Conservation (phyloP, 2,329 filamentous ascomycete species). For the Myriosclerotinia duriaeana region DNA sequence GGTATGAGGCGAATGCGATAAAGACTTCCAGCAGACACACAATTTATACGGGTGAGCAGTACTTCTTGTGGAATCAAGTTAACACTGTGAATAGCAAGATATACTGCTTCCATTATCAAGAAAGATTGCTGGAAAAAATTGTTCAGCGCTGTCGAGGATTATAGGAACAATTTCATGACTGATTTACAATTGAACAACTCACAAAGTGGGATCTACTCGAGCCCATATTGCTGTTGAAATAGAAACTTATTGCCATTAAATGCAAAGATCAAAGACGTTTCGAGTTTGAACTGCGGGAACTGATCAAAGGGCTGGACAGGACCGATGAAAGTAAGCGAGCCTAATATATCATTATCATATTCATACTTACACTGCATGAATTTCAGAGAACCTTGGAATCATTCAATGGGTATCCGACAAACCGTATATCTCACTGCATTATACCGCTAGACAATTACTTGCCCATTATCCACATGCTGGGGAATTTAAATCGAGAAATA, state of each 20-base stretch:
- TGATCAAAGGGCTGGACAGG: neutral
- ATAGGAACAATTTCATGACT: neutral
- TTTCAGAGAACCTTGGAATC: neutral
- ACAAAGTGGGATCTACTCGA: neutral
- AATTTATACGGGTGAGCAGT: neutral
- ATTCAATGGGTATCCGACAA: neutral
- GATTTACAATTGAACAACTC: conserved; percentile 3
- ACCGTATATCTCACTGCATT: conserved; percentile 4
- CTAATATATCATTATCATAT: neutral
- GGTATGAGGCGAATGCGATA: conserved; percentile 3
- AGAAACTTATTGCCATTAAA: neutral
- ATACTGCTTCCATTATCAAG: neutral
- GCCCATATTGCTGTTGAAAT: neutral
- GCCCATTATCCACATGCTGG: neutral
- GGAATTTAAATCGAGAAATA: conserved; percentile 4
- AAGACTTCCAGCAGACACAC: neutral
- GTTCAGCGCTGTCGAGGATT: neutral
- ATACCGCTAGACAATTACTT: conserved; percentile 11
- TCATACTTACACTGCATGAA: neutral
- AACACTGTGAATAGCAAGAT: neutral
- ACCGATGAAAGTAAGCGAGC: neutral
- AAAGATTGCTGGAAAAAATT: conserved; percentile 8
- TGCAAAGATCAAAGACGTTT: neutral
- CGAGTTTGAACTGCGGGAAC: neutral
- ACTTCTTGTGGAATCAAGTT: neutral